phyloP scores from a whole-genome alignment of 2,329 filamentous ascomycete species.

The Xylariaceae sp. region DNA sequence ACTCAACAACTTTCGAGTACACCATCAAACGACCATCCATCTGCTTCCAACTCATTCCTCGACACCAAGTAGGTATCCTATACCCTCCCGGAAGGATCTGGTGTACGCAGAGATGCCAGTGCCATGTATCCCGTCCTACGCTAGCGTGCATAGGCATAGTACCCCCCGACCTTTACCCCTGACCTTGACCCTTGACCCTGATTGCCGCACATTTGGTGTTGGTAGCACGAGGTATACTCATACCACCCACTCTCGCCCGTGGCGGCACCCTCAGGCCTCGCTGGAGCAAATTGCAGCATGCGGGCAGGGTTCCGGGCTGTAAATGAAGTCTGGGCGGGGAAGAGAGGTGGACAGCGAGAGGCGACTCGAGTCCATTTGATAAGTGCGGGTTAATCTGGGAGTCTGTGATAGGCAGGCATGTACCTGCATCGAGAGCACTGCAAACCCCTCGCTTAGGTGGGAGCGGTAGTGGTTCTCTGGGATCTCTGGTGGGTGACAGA shows the following conservation, averaged over 20 bases:
- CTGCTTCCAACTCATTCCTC: too few species aligned
- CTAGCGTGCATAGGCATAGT: not conserved
- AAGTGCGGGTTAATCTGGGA: not conserved
- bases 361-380: not conserved
- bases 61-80: too few species aligned
- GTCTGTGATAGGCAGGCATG: not conserved
- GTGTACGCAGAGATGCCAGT: not conserved
- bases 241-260: not conserved
- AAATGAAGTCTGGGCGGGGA: conserved; percentile 5
- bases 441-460: conserved; percentile 20
- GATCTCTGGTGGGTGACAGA: conserved; percentile 16
- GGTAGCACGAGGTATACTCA: not conserved
- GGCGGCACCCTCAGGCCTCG: too few species aligned
- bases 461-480: conserved; percentile 1
- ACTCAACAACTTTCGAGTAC: too few species aligned
- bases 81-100: not conserved
- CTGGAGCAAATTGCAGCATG: conserved; percentile 13
- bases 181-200: not conserved
- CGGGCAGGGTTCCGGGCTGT: conserved; percentile 16
- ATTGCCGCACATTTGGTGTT: not conserved
- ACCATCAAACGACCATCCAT: too few species aligned
- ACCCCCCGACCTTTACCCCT: not conserved
- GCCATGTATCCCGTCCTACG: not conserved
- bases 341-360: conserved; percentile 2
- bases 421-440: conserved; percentile 12